phyloP scores from a whole-genome alignment of 1,284 basidiomycete genomes.

The Cryptococcus sp. region DNA sequence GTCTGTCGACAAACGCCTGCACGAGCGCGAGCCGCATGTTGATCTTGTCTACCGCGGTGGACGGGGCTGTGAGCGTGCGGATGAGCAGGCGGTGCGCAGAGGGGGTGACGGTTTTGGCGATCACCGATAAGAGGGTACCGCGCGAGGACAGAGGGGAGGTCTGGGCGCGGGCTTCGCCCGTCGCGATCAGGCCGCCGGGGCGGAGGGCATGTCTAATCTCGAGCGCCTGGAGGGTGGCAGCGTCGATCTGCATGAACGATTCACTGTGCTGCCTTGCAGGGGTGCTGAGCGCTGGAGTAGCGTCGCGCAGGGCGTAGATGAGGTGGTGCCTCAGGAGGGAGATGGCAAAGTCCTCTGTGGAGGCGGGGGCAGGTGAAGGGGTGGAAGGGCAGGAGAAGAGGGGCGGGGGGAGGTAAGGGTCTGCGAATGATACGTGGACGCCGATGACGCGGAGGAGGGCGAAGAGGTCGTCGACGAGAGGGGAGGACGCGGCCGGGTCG shows the following conservation, averaged over 20 bases:
- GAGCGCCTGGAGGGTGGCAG: conserved; percentile 81
- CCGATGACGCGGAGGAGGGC: conserved; percentile 32
- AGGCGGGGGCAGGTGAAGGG: not conserved
- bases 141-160: conserved; percentile 26
- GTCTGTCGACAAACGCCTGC: conserved; percentile 64
- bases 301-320: conserved; percentile 67
- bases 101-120: conserved; percentile 74
- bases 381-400: conserved; percentile 1
- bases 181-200: conserved; percentile 60
- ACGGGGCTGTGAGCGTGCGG: conserved; percentile 57
- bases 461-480: conserved; percentile 12
- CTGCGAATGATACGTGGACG: conserved; percentile 42
- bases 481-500: not conserved
- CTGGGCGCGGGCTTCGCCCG: conserved; percentile 10
- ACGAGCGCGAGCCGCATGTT: conserved; percentile 72
- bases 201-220: conserved; percentile 76
- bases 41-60: conserved; percentile 70
- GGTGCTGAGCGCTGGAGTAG: conserved; percentile 56
- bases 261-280: conserved; percentile 61
- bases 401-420: conserved; percentile 13
- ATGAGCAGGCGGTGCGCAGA: conserved; percentile 73
- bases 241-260: conserved; percentile 82
- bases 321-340: conserved; percentile 67
- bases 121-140: conserved; percentile 69
- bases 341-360: conserved; percentile 60